These are phyloP conservation scores for Vanilla planifolia DNA, from an alignment of 106 monocot species.

Conservation along the genomic window DNA sequence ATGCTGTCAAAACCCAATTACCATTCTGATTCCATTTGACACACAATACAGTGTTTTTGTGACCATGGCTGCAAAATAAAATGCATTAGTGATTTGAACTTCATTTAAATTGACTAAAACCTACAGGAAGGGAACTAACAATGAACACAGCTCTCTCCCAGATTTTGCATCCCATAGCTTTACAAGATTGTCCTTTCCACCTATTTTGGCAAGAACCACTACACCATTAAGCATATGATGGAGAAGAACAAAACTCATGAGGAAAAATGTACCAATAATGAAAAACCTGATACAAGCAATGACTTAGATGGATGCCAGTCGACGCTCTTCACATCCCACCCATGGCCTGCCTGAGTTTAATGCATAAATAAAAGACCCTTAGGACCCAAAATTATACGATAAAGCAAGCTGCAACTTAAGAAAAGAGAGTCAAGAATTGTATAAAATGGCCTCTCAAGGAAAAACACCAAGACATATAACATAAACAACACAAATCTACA, in stretches of 20 bases:
- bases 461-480: neutral
- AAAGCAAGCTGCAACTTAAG: neutral
- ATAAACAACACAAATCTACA: neutral
- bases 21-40: slow-evolving; percentile 99
- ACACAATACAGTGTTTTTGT: slow-evolving; percentile 94
- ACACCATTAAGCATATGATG: no score
- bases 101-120: neutral
- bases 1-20: slow-evolving; percentile 93
- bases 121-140: slow-evolving; percentile 41
- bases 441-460: neutral
- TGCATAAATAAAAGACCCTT: slow-evolving; percentile 28
- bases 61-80: slow-evolving; percentile 80
- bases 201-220: slow-evolving; percentile 23
- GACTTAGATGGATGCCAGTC: slow-evolving; percentile 99
- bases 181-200: slow-evolving; percentile 98
- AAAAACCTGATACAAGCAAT: slow-evolving; percentile 81
- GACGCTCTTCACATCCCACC: slow-evolving; percentile 99
- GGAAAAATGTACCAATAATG: neutral
- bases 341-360: slow-evolving; percentile 92
- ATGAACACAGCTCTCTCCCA: slow-evolving; percentile 84
- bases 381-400: slow-evolving; percentile 21
- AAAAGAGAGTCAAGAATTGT: neutral
- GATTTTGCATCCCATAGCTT: slow-evolving; percentile 98
- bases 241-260: neutral
- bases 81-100: neutral